These are phyloP conservation scores for Penicillium sp. DNA, from an alignment of 2,329 filamentous ascomycete species.

Conservation along the genomic window DNA sequence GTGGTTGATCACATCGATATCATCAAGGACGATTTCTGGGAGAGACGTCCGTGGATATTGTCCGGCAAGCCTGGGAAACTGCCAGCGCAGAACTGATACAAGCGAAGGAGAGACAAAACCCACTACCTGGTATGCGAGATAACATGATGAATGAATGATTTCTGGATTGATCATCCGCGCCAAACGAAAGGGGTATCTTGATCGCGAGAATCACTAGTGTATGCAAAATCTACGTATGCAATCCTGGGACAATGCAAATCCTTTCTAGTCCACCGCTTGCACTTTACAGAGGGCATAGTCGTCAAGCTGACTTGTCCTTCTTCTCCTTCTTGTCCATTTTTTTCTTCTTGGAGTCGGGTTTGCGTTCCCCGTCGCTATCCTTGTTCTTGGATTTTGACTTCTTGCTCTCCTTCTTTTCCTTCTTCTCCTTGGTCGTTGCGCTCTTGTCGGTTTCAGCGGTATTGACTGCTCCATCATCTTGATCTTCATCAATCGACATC, in stretches of 20 bases:
- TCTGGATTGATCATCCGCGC: constrained; percentile 14
- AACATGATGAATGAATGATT: constrained; percentile 18
- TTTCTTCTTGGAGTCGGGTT: constrained; percentile 47
- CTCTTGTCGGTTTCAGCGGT: constrained; percentile 29
- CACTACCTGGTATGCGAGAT: neutral
- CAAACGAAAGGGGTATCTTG: constrained; percentile 40
- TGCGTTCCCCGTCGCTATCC: constrained; percentile 36
- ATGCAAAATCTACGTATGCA: constrained; percentile 22
- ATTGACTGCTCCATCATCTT: constrained; percentile 35
- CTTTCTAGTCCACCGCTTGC: constrained; percentile 6
- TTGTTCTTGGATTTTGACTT: constrained; percentile 23
- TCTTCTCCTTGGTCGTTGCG: constrained; percentile 21
- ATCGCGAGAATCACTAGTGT: constrained; percentile 21
- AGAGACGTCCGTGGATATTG: constrained; percentile 78
- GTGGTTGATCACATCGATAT: constrained; percentile 87
- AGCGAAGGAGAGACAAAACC: neutral
- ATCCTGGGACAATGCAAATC: constrained; percentile 8
- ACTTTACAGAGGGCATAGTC: constrained; percentile 42
- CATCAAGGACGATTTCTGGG: constrained; percentile 95
- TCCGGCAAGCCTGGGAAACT: constrained; percentile 72
- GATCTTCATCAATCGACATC: constrained; percentile 28
- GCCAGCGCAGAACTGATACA: constrained; percentile 49
- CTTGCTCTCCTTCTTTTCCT: constrained; percentile 24
- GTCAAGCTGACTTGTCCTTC: constrained; percentile 15
- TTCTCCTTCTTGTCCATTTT: constrained; percentile 48